A percentile compares a stretch with the other conserved stretches of the same genome.
Evolutionary conservation across 495 filamentous ascomycete species (phyloP).

Genomic region (Penicillium egyptiacum): DNA sequence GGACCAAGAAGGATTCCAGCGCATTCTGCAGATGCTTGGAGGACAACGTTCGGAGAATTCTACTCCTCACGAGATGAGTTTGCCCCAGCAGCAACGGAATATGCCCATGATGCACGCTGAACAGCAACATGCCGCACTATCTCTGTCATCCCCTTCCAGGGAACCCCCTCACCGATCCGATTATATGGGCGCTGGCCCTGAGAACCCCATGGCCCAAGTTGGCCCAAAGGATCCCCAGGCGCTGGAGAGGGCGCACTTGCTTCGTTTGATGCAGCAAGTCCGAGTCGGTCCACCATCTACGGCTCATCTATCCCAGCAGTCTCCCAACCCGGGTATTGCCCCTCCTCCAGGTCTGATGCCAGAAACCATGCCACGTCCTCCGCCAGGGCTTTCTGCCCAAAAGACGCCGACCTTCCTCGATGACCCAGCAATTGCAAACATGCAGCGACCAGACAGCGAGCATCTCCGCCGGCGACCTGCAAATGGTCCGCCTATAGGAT

Average conservation of each 20-base stretch:
- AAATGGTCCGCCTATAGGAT: constrained; percentile 46
- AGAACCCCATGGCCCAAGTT: constrained; percentile 33
- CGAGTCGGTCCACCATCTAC: constrained; percentile 35
- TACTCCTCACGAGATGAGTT: constrained; percentile 40
- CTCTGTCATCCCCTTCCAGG: constrained; percentile 39
- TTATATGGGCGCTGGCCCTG: constrained; percentile 32
- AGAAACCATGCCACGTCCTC: constrained; percentile 48
- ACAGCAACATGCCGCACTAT: constrained; percentile 32
- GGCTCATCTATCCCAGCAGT: constrained; percentile 31
- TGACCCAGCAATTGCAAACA: constrained; percentile 49
- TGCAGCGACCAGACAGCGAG: constrained; percentile 47
- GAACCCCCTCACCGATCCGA: constrained; percentile 36
- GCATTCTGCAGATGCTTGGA: constrained; percentile 80
- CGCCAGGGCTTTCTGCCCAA: constrained; percentile 41
- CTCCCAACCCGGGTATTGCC: constrained; percentile 36
- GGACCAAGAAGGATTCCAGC: constrained; percentile 88
- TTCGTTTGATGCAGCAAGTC: constrained; percentile 55
- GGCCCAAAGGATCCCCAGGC: constrained; percentile 37
- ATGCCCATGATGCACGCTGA: constrained; percentile 33
- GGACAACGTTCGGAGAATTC: constrained; percentile 46
- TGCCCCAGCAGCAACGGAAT: constrained; percentile 30
- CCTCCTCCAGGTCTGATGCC: constrained; percentile 45
- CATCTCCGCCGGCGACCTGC: constrained; percentile 39
- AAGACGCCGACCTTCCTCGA: constrained; percentile 47
- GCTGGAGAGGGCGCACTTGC: constrained; percentile 50